Percentiles rank a stretch among this genome's conserved stretches.
phyloP scores from a whole-genome alignment of 2,329 filamentous ascomycete genomes.

The Paracorniculantispora psalliotae region DNA sequence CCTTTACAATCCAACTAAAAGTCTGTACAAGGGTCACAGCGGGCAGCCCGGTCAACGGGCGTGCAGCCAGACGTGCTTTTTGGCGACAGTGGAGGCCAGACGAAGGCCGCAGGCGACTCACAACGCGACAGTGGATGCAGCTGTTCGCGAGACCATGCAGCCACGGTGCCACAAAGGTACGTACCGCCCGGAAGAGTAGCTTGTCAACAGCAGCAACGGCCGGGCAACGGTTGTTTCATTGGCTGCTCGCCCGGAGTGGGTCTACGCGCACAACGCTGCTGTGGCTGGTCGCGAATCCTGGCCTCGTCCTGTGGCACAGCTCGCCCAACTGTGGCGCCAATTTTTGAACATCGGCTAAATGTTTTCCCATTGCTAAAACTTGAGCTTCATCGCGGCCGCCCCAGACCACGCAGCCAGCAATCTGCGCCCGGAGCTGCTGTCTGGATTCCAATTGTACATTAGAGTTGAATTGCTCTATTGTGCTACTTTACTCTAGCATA shows the following conservation, averaged over 20 bases:
- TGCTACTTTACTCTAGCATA: neutral
- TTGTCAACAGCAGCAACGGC: slow-evolving; percentile 52
- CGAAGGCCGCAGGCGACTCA: slow-evolving; percentile 14
- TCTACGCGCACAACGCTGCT: slow-evolving; percentile 17
- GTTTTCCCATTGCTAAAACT: slow-evolving; percentile 25
- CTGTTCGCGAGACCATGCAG: slow-evolving; percentile 11
- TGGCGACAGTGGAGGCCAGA: slow-evolving; percentile 15
- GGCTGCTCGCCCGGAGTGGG: slow-evolving; percentile 24
- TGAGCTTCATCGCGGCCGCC: neutral
- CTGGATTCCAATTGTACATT: neutral
- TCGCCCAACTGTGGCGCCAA: slow-evolving; percentile 4
- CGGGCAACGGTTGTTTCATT: slow-evolving; percentile 49
- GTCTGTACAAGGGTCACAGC: neutral
- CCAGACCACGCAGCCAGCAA: slow-evolving; percentile 4
- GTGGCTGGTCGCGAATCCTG: slow-evolving; percentile 24
- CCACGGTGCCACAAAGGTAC: slow-evolving; percentile 15
- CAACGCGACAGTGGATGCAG: slow-evolving; percentile 20
- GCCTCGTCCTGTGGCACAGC: slow-evolving; percentile 7
- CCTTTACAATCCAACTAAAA: neutral
- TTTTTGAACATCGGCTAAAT: slow-evolving; percentile 19
- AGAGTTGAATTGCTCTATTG: neutral
- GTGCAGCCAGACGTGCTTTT: slow-evolving; percentile 11
- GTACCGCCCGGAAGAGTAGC: slow-evolving; percentile 19
- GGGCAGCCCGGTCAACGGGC: slow-evolving; percentile 11
- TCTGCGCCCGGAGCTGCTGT: neutral